phyloP scores from a whole-genome alignment of 2,329 filamentous ascomycete species.

The Alternaria gansuensis region DNA sequence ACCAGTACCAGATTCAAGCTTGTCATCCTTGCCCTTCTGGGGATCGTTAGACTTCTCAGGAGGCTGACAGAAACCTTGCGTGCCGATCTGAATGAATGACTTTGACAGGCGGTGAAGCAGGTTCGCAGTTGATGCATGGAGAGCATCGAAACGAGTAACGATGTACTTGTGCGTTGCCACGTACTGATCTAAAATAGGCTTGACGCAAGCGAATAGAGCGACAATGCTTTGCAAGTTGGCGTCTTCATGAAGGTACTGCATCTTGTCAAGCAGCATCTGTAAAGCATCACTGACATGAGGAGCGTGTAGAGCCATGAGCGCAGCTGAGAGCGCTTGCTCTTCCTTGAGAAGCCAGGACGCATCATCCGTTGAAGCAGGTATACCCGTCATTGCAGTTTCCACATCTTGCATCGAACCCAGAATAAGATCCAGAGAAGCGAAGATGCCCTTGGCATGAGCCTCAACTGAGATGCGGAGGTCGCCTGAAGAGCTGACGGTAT shows the following conservation, averaged over 20 bases:
- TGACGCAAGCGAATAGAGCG: conserved; percentile 67
- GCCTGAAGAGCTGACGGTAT: conserved; percentile 3
- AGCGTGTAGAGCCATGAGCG: conserved; percentile 68
- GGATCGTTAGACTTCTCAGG: conserved; percentile 75
- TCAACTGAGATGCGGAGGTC: conserved; percentile 36
- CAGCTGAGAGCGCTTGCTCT: conserved; percentile 46
- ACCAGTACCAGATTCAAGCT: conserved; percentile 89
- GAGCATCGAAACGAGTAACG: conserved; percentile 65
- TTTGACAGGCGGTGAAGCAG: conserved; percentile 79
- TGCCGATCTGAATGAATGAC: conserved; percentile 79
- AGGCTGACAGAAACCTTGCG: conserved; percentile 90
- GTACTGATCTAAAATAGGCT: conserved; percentile 81
- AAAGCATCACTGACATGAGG: conserved; percentile 62
- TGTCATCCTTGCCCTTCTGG: conserved; percentile 73
- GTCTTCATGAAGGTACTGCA: conserved; percentile 57
- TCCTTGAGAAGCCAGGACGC: conserved; percentile 69
- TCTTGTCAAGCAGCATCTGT: conserved; percentile 55
- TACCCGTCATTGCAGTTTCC: conserved; percentile 63
- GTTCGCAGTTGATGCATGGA: conserved; percentile 76
- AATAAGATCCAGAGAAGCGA: conserved; percentile 75
- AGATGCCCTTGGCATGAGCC: conserved; percentile 66
- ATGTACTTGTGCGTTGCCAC: conserved; percentile 66
- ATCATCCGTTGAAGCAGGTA: conserved; percentile 69
- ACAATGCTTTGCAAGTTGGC: conserved; percentile 58
- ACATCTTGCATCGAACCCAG: conserved; percentile 82